Percentiles rank a stretch among this genome's conserved stretches.
These are phyloP conservation scores for Solanum corneliomulleri DNA, from an alignment of 257 asterid species.

Conservation along the genomic window DNA sequence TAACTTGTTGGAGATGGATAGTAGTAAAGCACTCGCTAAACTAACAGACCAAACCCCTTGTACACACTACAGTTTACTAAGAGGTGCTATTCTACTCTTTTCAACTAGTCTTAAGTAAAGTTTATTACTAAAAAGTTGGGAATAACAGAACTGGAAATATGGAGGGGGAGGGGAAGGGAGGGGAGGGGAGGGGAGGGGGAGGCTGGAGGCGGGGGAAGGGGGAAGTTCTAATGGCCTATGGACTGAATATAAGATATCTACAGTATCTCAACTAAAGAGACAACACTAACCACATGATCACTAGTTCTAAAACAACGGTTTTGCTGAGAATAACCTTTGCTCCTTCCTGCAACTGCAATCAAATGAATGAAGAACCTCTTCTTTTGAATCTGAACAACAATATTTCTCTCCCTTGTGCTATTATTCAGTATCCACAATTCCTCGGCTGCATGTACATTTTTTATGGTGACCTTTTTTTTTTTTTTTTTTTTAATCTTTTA, in stretches of 20 bases:
- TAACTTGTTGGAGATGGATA: background rate
- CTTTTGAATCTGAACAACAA: background rate
- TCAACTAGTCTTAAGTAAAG: background rate
- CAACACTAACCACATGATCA: background rate
- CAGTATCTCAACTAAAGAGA: background rate
- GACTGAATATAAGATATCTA: background rate
- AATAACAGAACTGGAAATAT: background rate
- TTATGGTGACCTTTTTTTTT: background rate
- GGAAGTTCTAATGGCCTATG: background rate
- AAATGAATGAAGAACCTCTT: background rate
- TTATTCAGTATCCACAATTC: constrained; percentile 4
- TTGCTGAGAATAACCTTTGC: background rate
- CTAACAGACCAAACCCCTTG: background rate
- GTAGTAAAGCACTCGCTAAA: background rate
- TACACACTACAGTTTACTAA: background rate
- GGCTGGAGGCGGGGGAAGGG: background rate
- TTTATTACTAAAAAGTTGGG: background rate
- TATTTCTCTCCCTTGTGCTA: background rate
- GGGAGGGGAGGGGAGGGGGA: too few relatives aligned
- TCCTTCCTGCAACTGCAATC: background rate
- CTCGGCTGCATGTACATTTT: background rate
- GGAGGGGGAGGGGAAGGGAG: background rate
- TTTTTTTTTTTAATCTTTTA: background rate
- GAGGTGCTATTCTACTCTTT: background rate
- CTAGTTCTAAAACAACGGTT: background rate